Evolutionary conservation across 495 filamentous ascomycete genomes (phyloP).

Genomic region (Hyaloscypha variabilis): DNA sequence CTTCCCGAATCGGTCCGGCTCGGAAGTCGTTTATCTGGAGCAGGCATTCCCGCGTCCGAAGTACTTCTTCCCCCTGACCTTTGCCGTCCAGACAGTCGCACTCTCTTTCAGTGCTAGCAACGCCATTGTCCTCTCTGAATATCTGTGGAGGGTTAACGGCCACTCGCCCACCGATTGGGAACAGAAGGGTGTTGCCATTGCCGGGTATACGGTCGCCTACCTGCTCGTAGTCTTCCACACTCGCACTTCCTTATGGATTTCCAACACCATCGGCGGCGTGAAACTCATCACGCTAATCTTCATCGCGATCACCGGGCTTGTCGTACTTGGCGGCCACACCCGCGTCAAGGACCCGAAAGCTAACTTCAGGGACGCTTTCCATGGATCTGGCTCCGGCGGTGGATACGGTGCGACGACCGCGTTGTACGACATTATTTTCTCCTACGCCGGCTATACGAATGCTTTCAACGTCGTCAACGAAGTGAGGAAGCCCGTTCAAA

Average conservation of each 20-base stretch:
- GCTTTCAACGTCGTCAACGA: slow-evolving; percentile 70
- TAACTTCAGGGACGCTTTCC: slow-evolving; percentile 63
- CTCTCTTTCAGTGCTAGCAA: slow-evolving; percentile 67
- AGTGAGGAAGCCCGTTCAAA: slow-evolving; percentile 64
- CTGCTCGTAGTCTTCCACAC: slow-evolving; percentile 56
- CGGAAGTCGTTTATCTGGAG: slow-evolving; percentile 68
- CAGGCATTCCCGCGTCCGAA: slow-evolving; percentile 64
- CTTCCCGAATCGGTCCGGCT: slow-evolving; percentile 66
- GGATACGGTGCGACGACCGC: slow-evolving; percentile 59
- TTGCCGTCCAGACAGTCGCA: slow-evolving; percentile 59
- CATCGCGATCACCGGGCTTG: slow-evolving; percentile 60
- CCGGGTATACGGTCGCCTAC: too few species aligned
- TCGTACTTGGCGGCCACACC: slow-evolving; percentile 62
- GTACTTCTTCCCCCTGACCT: slow-evolving; percentile 63
- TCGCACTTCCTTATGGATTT: slow-evolving; percentile 54
- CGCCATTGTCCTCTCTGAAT: slow-evolving; percentile 45
- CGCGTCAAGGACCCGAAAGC: slow-evolving; percentile 53
- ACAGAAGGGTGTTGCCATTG: slow-evolving; percentile 62
- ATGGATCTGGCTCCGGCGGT: slow-evolving; percentile 49
- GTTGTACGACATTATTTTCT: slow-evolving; percentile 63
- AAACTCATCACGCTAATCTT: slow-evolving; percentile 61
- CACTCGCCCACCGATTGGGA: slow-evolving; percentile 50
- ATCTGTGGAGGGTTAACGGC: too few species aligned
- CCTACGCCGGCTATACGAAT: slow-evolving; percentile 63
- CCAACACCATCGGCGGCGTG: slow-evolving; percentile 56